Evolutionary conservation across 2,329 filamentous ascomycete species (phyloP), one percentile per base, ranked within the genome.

Genomic region (Paecilomyces sp.): DNA sequence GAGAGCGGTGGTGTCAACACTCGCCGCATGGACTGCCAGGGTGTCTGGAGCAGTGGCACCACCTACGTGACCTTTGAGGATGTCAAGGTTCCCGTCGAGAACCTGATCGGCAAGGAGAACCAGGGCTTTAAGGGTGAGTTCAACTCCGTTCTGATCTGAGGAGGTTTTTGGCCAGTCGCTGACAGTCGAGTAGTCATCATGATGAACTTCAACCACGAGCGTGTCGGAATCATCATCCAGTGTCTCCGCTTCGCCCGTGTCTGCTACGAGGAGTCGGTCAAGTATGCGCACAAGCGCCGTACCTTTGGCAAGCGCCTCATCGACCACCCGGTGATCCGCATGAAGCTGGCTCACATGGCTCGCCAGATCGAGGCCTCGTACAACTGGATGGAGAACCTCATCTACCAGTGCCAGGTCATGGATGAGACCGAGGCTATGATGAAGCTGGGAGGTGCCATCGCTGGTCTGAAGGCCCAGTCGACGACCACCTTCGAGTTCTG

Each of bases 151-250:
- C n/a, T 18, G 15, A 13, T 22, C 4, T 33, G 9, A 33, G 8
- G 56, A 30, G 56, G 22, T 28, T 28, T 28, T 3, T 28, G 3
- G 33, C 47, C 33, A 58, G 12, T 15, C 47, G n/a, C 61, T 61
- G 56, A 60, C 24, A 22, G 51, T 22, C 24, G 33, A 55, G 58
- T 61, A 85, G 92, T 96, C 73, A 93, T 99, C 82, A 97, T 97
- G 93, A 97, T 91, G 74, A 97, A 97, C 84, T 97, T 97, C 83
- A 97, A 97, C 85, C 94, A 97, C 83, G 94, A 99, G 81, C 91
- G 94, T 64, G 92, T 99, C 68, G 94, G 94, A 63, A 97, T 99
- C 77, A 92, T 97, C 79, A 97, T 97, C 80, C 94, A 99, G 79
- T 96, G 88, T 71, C 77, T 97, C 65, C 92, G 94, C 71, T 97